A percentile compares a stretch with the other conserved stretches of the same genome.
Conservation (phyloP, 257 asterid species). For the Mitragyna speciosa region DNA sequence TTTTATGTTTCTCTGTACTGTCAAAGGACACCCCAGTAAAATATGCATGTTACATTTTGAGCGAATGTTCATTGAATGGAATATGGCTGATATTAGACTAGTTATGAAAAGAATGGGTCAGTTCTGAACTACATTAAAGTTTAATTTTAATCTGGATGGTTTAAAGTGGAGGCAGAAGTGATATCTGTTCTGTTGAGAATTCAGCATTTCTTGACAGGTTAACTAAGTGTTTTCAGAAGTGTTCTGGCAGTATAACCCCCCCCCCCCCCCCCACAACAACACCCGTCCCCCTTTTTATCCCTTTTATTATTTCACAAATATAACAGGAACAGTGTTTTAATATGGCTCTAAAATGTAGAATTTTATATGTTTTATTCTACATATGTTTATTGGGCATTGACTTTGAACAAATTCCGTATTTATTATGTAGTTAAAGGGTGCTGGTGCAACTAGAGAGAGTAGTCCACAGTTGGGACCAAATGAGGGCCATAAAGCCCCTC, state of each 20-base stretch:
- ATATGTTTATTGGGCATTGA: not conserved
- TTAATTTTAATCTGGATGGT: not conserved
- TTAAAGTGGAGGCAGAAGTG: not conserved
- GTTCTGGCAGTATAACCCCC: not conserved
- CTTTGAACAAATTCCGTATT: slow-evolving; percentile 2
- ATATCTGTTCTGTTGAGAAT: not conserved
- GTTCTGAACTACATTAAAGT: not conserved
- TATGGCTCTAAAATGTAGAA: no score
- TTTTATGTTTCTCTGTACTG: not conserved
- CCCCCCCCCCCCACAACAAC: not conserved
- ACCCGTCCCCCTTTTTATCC: no score
- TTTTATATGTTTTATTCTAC: not conserved
- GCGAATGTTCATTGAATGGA: not conserved
- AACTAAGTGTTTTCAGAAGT: not conserved
- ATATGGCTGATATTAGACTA: not conserved
- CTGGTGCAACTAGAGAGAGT: slow-evolving; percentile 44
- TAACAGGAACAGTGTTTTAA: no score
- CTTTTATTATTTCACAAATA: no score
- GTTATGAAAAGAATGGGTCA: not conserved
- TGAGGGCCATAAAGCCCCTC: slow-evolving; percentile 33
- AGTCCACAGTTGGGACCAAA: slow-evolving; percentile 45
- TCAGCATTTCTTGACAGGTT: not conserved
- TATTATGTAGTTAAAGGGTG: slow-evolving; percentile 54
- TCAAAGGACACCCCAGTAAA: not conserved
- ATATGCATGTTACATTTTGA: not conserved